Evolutionary conservation across 768 basidiomycete genomes (phyloP), one percentile per base, ranked within the genome.

Genomic region (Rhodotorula taiwanensis): DNA sequence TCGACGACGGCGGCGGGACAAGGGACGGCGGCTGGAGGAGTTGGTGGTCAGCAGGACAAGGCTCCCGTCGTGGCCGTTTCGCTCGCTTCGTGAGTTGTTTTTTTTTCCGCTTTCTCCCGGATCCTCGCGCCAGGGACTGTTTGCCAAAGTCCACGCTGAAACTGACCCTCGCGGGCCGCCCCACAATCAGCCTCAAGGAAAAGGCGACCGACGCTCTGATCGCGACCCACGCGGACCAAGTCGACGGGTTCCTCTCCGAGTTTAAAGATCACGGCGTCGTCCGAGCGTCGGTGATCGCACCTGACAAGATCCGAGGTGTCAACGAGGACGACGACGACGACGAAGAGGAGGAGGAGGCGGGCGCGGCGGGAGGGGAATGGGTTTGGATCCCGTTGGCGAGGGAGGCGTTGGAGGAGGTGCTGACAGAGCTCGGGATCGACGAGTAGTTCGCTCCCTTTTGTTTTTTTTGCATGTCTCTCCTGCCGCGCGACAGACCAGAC

Each of bases 221-320:
- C 52, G 91, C 93, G 15, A 86, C 87, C 44, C 91, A 84, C 74
- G 91, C 93, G 70, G 87, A 86, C 6, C 83, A 90, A 42, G 79
- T 94, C 72, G 81, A 87, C 47, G 82, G 89, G 14, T 79, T 94
- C 39, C 77, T 98, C 55, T 85, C 85, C 18, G 95, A 98, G 76
- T 98, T 93, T 75, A 82, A 83, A 71, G 95, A 98, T 75, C 95
- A 99, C 69, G 84, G 83, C 4, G 74, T 97, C 73, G 83, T 97
- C n/a, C 79, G 89, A 44, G 76, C 78, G 31, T 74, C 74, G 4
- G 56, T 55, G 8, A 75, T 77, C 44, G 58, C 66, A 30, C 74
- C 66, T 48, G 70, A 34, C 75, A 78, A 14, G 78, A 78, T 70
- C 74, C 79, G 60, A 76, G 77, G 44, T 71, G 80, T 64, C 75